Conservation (phyloP, 306 rosid species). For the Dalbergia cultrata region DNA sequence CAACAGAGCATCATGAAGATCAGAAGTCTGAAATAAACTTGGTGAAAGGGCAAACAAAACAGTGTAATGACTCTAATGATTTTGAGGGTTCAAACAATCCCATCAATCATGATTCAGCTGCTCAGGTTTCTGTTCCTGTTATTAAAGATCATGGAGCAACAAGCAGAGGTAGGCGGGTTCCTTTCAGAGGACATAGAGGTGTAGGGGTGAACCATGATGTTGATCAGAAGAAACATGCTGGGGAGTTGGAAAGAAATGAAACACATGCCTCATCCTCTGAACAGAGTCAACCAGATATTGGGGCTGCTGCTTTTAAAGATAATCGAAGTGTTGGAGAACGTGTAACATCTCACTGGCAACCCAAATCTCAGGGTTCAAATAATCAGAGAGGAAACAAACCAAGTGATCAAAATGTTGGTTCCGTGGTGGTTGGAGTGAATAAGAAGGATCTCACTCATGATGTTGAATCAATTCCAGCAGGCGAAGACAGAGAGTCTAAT, state of each 20-base stretch:
- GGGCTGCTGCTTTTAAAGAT: slow-evolving; percentile 64
- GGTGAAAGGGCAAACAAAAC: slow-evolving; percentile 61
- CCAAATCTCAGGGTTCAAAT: slow-evolving; percentile 71
- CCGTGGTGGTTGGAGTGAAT: slow-evolving; percentile 49
- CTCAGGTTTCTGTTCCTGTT: slow-evolving; percentile 51
- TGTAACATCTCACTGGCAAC: slow-evolving; percentile 81
- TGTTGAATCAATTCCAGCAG: slow-evolving; percentile 46
- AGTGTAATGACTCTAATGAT: slow-evolving; percentile 56
- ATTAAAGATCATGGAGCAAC: slow-evolving; percentile 64
- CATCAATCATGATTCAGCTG: slow-evolving; percentile 50
- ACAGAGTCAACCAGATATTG: slow-evolving; percentile 56
- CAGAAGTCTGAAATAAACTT: slow-evolving; percentile 52
- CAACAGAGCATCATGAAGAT: slow-evolving; percentile 53
- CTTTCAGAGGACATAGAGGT: slow-evolving; percentile 71
- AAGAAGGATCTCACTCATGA: slow-evolving; percentile 52
- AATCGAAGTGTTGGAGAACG: slow-evolving; percentile 69
- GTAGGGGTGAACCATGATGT: slow-evolving; percentile 59
- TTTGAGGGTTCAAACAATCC: slow-evolving; percentile 62
- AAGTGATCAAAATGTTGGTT: slow-evolving; percentile 56
- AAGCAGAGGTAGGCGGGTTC: slow-evolving; percentile 65
- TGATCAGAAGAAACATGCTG: slow-evolving; percentile 62
- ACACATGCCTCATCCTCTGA: slow-evolving; percentile 53
- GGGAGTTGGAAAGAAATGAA: slow-evolving; percentile 56
- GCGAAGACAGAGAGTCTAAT: slow-evolving; percentile 46
- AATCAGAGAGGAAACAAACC: slow-evolving; percentile 56